phyloP scores from a whole-genome alignment of 2,329 filamentous ascomycete genomes.

The Lecanoromycetidae sp. region DNA sequence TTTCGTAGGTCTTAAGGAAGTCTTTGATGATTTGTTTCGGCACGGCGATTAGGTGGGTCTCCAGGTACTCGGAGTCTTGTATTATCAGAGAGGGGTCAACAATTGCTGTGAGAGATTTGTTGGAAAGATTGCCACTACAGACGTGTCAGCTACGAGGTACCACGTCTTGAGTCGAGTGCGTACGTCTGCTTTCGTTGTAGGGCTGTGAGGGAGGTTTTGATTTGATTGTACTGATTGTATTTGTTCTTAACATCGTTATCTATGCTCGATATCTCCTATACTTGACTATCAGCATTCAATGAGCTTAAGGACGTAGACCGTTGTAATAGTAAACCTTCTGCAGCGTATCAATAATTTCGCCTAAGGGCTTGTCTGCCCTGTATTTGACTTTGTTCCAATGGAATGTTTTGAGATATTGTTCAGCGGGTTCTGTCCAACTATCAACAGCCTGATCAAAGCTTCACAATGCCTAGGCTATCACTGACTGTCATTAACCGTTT shows the following conservation, averaged over 20 bases:
- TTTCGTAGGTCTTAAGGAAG: constrained; percentile 81
- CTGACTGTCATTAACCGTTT: constrained; percentile 88
- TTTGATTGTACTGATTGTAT: constrained; percentile 83
- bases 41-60: constrained; percentile 87
- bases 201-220: constrained; percentile 71
- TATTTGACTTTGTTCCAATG: constrained; percentile 98
- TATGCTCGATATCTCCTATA: constrained; percentile 72
- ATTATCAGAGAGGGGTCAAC: constrained; percentile 70
- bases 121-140: constrained; percentile 74
- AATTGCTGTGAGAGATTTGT: constrained; percentile 82
- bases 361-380: constrained; percentile 77
- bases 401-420: constrained; percentile 81
- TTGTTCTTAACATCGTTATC: constrained; percentile 95
- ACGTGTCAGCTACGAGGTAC: no score
- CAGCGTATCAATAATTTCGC: constrained; percentile 73
- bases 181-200: constrained; percentile 82
- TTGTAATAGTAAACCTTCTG: constrained; percentile 57
- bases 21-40: constrained; percentile 72
- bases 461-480: constrained; percentile 4
- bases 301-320: not conserved
- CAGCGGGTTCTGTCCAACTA: constrained; percentile 63
- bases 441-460: constrained; percentile 10
- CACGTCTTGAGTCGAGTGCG: no score
- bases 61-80: constrained; percentile 88
- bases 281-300: not conserved